These are phyloP conservation scores for Trichosporon asahii DNA, from an alignment of 1,284 basidiomycete genomes.

Conservation along the genomic window DNA sequence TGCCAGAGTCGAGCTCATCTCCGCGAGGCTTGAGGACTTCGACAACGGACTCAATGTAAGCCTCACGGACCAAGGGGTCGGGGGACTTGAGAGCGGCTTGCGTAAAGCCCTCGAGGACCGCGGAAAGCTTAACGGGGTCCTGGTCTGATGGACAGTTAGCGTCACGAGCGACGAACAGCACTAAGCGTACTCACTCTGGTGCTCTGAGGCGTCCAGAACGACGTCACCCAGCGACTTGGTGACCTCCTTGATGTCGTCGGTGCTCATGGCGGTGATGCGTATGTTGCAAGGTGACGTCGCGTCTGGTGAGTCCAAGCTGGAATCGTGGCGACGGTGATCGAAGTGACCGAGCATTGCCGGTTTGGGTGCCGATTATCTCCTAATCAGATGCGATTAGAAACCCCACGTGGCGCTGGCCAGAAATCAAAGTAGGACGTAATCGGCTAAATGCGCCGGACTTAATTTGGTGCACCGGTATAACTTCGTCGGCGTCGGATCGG, in stretches of 20 bases:
- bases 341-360: slow-evolving; percentile 1
- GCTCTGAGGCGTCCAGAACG: slow-evolving; percentile 17
- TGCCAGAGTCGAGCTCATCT: slow-evolving; percentile 19
- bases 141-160: not conserved
- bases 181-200: slow-evolving; percentile 2
- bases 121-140: slow-evolving; percentile 18
- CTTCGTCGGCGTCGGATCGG: not conserved
- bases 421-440: not conserved
- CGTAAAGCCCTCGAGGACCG: slow-evolving; percentile 22
- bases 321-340: slow-evolving; percentile 1
- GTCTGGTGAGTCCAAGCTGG: not conserved
- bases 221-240: slow-evolving; percentile 23
- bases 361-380: not conserved
- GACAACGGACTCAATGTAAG: slow-evolving; percentile 21
- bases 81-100: slow-evolving; percentile 12
- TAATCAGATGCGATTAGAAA: slow-evolving; percentile 5
- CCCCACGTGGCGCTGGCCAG: not conserved
- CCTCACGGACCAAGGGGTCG: slow-evolving; percentile 24
- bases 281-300: not conserved
- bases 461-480: slow-evolving; percentile 3
- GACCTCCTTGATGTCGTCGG: slow-evolving; percentile 17
- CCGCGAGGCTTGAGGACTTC: slow-evolving; percentile 22
- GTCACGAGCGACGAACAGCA: too few species aligned
- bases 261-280: not conserved
- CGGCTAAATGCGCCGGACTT: slow-evolving; percentile 7